Base-by-base conservation (phyloP, 805 yeast genomes). In the Helenozyma baotianmanensis region DNA sequence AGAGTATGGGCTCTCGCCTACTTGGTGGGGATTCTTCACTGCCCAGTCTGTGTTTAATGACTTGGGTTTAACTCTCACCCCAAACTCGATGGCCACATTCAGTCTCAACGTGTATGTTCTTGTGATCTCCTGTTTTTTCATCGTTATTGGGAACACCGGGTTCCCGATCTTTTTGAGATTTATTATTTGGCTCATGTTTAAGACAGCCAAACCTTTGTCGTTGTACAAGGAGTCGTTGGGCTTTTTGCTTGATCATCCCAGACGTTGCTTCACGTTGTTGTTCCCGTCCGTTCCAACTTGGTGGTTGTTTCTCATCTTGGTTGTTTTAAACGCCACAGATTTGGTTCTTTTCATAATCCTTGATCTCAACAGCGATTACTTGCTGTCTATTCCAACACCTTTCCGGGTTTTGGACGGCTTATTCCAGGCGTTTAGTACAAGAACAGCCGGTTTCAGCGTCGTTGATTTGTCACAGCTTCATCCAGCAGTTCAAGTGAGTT, bases 21-120 rank as follows among this genome's bases (percentile, higher is more conserved):
- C 83, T 0, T 88, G 97, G 97, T 90, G 97, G 96, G 95, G 84
- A 0, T 76, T 87, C 40, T 90, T 88, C 59, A 80, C 92, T 0
- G 74, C 86, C 1, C 77, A 76, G 54, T 80, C 95, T 12, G 62
- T 83, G 1, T 92, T 90, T 54, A 82, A 82, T 51, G 96, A 92
- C 63, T 65, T 86, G 39, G 98, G 99, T 0, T 65, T 76, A 28
- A 81, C 96, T 0, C 60, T 88, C 33, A 83, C 89, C 0, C 83
- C 95, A 0, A 74, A 86, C 42, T 86, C 96, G 2, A 79, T 92
- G 86, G 42, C 48, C 9, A 63, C 80, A 1, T 92, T 84, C 59
- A 69, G 72, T 32, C 60, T 69, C 19, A 76, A 84, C 5, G 72
- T 78, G 0, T 92, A 76, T 54, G 72, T 81, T 1, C 61, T 88